Evolutionary conservation across 805 yeast genomes (phyloP).

Genomic region (Metschnikowia chrysomelidarum): DNA sequence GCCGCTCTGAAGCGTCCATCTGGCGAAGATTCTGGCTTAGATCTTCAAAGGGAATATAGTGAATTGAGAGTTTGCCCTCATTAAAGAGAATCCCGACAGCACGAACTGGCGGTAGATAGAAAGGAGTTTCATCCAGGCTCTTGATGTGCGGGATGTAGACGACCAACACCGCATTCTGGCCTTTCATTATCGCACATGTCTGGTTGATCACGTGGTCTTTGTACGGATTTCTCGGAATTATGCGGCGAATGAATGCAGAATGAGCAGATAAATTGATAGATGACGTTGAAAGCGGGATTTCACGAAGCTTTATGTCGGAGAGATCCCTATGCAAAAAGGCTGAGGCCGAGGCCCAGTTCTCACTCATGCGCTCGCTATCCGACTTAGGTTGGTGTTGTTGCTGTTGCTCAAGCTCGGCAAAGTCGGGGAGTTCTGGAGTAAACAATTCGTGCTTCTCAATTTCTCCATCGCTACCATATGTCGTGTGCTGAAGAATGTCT

Average conservation of each 20-base stretch:
- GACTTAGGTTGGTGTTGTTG: not conserved
- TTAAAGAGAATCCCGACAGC: constrained; percentile 70
- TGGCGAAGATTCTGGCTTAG: constrained; percentile 1
- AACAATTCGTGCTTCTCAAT: constrained; percentile 6
- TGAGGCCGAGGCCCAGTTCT: constrained; percentile 14
- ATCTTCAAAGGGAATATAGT: constrained; percentile 61
- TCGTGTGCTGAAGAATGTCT: constrained; percentile 62
- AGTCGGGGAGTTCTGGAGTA: constrained; percentile 34
- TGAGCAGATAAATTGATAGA: constrained; percentile 30
- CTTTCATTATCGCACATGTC: constrained; percentile 60
- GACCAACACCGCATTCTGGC: constrained; percentile 48
- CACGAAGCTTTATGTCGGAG: constrained; percentile 31
- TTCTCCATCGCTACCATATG: constrained; percentile 37
- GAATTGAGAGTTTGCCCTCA: constrained; percentile 56
- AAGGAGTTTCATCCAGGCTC: constrained; percentile 64
- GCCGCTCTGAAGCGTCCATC: constrained; percentile 53
- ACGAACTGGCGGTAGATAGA: constrained; percentile 81
- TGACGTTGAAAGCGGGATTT: constrained; percentile 26
- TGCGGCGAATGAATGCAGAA: constrained; percentile 67
- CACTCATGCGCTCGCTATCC: constrained; percentile 1
- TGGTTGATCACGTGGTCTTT: constrained; percentile 83
- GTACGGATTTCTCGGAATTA: constrained; percentile 88
- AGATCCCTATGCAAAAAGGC: constrained; percentile 32
- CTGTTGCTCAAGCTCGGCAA: constrained; percentile 15
- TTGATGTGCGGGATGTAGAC: constrained; percentile 77